Conservation (phyloP, 2,329 filamentous ascomycete species). For the Pseudocercospora eumusae region DNA sequence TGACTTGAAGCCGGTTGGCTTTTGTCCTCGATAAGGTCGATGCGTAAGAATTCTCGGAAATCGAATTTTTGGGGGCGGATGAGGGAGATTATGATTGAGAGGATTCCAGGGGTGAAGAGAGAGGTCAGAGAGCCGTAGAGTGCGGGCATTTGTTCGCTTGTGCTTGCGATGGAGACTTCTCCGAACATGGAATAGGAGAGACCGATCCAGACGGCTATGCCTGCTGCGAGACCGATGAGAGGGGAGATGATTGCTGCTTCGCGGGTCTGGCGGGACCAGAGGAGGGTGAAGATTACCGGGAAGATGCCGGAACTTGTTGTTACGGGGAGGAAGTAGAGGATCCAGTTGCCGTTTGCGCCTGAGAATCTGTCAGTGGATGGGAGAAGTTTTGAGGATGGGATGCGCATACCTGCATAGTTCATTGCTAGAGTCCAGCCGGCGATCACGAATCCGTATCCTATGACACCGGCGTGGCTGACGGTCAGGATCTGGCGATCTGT, state of each 20-base stretch:
- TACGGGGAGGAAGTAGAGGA: constrained; percentile 47
- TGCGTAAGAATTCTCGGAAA: constrained; percentile 50
- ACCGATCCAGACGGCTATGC: constrained; percentile 48
- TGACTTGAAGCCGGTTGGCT: constrained; percentile 17
- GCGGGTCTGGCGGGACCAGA: constrained; percentile 50
- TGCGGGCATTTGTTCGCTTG: constrained; percentile 44
- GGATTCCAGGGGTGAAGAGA: constrained; percentile 50
- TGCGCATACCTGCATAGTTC: constrained; percentile 46
- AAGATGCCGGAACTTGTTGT: constrained; percentile 49
- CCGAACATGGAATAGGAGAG: constrained; percentile 46
- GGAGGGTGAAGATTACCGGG: constrained; percentile 48
- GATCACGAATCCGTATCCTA: constrained; percentile 50
- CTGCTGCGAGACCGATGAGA: constrained; percentile 47
- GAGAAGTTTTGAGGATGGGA: not conserved
- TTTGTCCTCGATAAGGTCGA: constrained; percentile 49
- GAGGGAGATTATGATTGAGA: constrained; percentile 49
- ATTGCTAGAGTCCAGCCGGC: constrained; percentile 50
- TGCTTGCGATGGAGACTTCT: constrained; percentile 45
- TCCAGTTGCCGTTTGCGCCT: constrained; percentile 51
- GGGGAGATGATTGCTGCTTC: constrained; percentile 50
- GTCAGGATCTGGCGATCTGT: constrained; percentile 47
- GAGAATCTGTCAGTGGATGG: not conserved
- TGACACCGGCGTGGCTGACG: constrained; percentile 50
- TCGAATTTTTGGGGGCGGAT: constrained; percentile 41
- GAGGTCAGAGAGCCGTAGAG: constrained; percentile 51